phyloP scores from a whole-genome alignment of 257 asterid genomes.

The Jacaranda mimosifolia region DNA sequence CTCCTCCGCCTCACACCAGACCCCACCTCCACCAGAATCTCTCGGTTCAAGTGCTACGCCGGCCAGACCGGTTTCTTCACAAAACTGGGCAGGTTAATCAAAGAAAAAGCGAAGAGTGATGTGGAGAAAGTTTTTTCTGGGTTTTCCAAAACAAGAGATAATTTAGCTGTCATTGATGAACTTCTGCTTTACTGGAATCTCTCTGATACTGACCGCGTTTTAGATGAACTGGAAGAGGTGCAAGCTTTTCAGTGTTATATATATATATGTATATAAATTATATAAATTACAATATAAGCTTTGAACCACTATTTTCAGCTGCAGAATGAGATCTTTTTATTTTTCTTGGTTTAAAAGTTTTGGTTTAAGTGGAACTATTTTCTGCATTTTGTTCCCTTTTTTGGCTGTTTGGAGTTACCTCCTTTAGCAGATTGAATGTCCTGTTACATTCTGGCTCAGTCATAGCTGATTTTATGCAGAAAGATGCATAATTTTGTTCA shows the following conservation, averaged over 20 bases:
- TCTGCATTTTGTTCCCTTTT: not conserved
- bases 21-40: constrained; percentile 13
- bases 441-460: not conserved
- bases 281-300: not conserved
- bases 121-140: constrained; percentile 91
- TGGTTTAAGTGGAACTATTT: not conserved
- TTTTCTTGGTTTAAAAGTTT: no score
- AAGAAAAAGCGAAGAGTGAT: constrained; percentile 93
- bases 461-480: not conserved
- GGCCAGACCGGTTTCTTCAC: constrained; percentile 85
- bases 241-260: constrained; percentile 12
- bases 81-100: constrained; percentile 85
- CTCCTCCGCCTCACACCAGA: constrained; percentile 36
- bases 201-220: constrained; percentile 87
- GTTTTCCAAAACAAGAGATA: constrained; percentile 83
- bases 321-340: not conserved
- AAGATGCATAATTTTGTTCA: not conserved
- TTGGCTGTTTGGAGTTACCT: no score
- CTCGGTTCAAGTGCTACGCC: constrained; percentile 79
- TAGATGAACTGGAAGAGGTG: constrained; percentile 96
- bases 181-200: constrained; percentile 94
- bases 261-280: no score
- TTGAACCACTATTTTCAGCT: not conserved
- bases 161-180: constrained; percentile 89
- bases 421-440: no score